phyloP scores from a whole-genome alignment of 2,329 filamentous ascomycete genomes.

The Botrytis cinerea region DNA sequence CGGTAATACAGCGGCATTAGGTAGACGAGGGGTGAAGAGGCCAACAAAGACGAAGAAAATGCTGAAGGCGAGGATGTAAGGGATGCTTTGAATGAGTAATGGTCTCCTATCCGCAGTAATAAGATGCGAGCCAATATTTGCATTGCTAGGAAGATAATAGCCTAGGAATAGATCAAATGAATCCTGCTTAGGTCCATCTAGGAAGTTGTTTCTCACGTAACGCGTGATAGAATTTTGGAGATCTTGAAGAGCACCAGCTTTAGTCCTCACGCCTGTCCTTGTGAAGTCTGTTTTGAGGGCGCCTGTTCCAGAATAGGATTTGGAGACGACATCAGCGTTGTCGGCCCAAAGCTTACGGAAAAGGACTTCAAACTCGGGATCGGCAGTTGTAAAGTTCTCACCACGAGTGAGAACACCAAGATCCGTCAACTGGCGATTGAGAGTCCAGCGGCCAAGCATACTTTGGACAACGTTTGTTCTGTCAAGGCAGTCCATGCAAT shows the following conservation, averaged over 20 bases:
- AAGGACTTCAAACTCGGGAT: constrained; percentile 79
- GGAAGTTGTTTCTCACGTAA: constrained; percentile 92
- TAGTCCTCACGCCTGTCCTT: constrained; percentile 86
- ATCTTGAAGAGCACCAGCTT: constrained; percentile 81
- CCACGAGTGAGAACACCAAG: constrained; percentile 76
- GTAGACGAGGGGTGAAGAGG: constrained; percentile 68
- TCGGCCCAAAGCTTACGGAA: constrained; percentile 99
- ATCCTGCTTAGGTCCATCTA: constrained; percentile 91
- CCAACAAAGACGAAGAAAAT: constrained; percentile 80
- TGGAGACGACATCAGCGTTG: constrained; percentile 93
- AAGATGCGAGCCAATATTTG: constrained; percentile 61
- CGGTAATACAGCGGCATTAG: constrained; percentile 76
- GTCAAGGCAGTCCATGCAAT: constrained; percentile 99
- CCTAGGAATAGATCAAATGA: constrained; percentile 94
- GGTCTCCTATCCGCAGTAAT: constrained; percentile 86
- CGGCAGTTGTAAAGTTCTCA: constrained; percentile 73
- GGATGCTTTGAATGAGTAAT: constrained; percentile 86
- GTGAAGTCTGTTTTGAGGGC: constrained; percentile 98
- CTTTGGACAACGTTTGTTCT: constrained; percentile 97
- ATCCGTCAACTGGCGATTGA: constrained; percentile 87
- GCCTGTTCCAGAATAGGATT: constrained; percentile 91
- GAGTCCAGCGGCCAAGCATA: constrained; percentile 87
- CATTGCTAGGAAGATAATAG: constrained; percentile 74
- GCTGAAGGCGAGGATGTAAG: constrained; percentile 77
- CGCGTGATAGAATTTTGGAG: constrained; percentile 84